Evolutionary conservation across 768 basidiomycete genomes (phyloP).

Genomic region (Amanita inopinata): DNA sequence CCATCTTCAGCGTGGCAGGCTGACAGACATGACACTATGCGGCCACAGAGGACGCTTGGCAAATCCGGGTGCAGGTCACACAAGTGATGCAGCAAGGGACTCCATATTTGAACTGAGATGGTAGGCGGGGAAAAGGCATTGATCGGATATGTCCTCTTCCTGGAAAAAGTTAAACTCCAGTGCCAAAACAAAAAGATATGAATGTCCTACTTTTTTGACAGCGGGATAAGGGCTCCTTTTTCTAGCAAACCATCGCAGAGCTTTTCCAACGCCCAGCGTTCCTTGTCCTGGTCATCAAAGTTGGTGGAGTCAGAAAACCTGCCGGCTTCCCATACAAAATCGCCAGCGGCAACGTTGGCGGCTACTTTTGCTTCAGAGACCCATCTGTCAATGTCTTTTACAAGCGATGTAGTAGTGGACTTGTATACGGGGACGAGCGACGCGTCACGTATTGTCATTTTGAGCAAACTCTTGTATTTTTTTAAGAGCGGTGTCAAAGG

Average conservation of each 20-base stretch:
- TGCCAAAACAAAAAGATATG: slow-evolving; percentile 15
- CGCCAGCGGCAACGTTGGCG: slow-evolving; percentile 38
- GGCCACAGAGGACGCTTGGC: slow-evolving; percentile 34
- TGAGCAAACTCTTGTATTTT: slow-evolving; percentile 62
- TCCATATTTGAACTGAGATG: slow-evolving; percentile 54
- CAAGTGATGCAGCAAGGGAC: slow-evolving; percentile 50
- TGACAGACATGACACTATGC: slow-evolving; percentile 31
- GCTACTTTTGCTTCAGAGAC: slow-evolving; percentile 63
- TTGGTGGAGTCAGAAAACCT: slow-evolving; percentile 17
- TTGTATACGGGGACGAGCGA: slow-evolving; percentile 46
- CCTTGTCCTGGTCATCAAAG: slow-evolving; percentile 39
- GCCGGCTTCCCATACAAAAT: slow-evolving; percentile 36
- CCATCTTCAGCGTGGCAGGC: slow-evolving; percentile 11
- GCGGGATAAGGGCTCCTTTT: slow-evolving; percentile 69
- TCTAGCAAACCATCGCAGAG: slow-evolving; percentile 61
- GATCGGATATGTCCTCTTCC: slow-evolving; percentile 42
- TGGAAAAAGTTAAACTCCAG: slow-evolving; percentile 20
- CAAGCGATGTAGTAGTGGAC: slow-evolving; percentile 34
- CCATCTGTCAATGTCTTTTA: slow-evolving; percentile 70
- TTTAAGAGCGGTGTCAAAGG: slow-evolving; percentile 61
- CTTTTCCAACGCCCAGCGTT: slow-evolving; percentile 57
- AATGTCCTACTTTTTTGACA: slow-evolving; percentile 65
- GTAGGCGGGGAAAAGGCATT: slow-evolving; percentile 40
- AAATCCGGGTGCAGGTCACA: slow-evolving; percentile 48
- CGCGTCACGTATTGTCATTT: slow-evolving; percentile 52